These are phyloP conservation scores for Candida ulmi DNA, from an alignment of 805 yeast species.

Conservation along the genomic window DNA sequence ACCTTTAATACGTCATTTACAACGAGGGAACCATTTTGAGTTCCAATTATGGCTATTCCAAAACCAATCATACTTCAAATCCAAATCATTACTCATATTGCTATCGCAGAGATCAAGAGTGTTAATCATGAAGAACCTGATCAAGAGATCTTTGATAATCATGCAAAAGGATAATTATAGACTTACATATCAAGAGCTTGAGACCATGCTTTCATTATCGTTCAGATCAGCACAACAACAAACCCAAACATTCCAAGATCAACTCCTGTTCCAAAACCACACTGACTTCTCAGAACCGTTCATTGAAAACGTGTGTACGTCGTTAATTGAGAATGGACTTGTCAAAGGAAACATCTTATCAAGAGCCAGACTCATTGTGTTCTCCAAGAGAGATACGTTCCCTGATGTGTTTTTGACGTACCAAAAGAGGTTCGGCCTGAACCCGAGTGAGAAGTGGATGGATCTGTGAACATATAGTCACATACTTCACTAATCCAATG, in stretches of 20 bases:
- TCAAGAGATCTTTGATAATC: slow-evolving; percentile 17
- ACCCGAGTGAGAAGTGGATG: slow-evolving; percentile 14
- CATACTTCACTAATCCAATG: too few species aligned
- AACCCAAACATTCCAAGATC: slow-evolving; percentile 8
- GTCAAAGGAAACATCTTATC: slow-evolving; percentile 48
- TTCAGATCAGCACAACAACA: slow-evolving; percentile 16
- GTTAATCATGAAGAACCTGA: slow-evolving; percentile 39
- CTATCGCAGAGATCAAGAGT: slow-evolving; percentile 40
- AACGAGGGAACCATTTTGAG: slow-evolving; percentile 35
- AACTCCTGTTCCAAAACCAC: slow-evolving; percentile 23
- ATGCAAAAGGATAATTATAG: slow-evolving; percentile 2
- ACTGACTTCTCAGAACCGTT: slow-evolving; percentile 27
- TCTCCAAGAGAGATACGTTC: slow-evolving; percentile 39
- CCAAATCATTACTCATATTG: slow-evolving; percentile 34
- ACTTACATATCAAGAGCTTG: slow-evolving; percentile 10
- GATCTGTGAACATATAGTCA: slow-evolving; percentile 5
- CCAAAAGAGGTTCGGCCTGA: slow-evolving; percentile 7
- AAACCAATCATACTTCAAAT: slow-evolving; percentile 33
- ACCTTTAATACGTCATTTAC: slow-evolving; percentile 30
- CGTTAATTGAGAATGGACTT: slow-evolving; percentile 48
- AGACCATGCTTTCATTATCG: slow-evolving; percentile 20
- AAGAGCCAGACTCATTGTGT: slow-evolving; percentile 31
- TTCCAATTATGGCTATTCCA: slow-evolving; percentile 29
- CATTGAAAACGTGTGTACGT: slow-evolving; percentile 44
- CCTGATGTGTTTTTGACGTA: slow-evolving; percentile 25